Evolutionary conservation across 768 basidiomycete genomes (phyloP).

Genomic region (Amanita rubescens): DNA sequence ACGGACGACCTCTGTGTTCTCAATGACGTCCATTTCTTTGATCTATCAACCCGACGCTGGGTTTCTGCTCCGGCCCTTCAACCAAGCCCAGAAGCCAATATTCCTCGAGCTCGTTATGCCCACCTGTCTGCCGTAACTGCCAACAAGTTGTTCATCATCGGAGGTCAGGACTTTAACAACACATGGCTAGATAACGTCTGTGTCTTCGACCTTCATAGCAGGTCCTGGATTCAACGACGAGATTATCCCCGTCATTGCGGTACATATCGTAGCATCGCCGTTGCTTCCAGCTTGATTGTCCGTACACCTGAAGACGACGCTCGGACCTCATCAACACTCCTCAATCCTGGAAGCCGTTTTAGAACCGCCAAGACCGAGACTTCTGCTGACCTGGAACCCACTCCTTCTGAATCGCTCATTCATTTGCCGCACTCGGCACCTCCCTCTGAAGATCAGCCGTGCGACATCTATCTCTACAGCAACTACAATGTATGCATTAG

Average conservation of each 20-base stretch:
- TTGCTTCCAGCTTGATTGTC: conserved; percentile 62
- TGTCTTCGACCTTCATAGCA: conserved; percentile 71
- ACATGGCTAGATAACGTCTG: conserved; percentile 92
- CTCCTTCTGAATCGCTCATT: conserved; percentile 49
- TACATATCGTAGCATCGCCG: conserved; percentile 90
- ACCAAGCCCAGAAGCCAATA: conserved; percentile 36
- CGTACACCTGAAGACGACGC: conserved; percentile 62
- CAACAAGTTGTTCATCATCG: conserved; percentile 83
- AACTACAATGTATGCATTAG: conserved; percentile 78
- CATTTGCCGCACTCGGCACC: conserved; percentile 73
- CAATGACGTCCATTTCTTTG: conserved; percentile 87
- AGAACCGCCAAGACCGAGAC: conserved; percentile 32
- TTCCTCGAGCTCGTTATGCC: conserved; percentile 87
- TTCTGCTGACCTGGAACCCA: conserved; percentile 38
- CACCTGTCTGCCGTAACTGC: conserved; percentile 86
- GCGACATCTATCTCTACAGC: conserved; percentile 87
- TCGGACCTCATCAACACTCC: conserved; percentile 36
- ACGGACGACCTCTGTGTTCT: conserved; percentile 86
- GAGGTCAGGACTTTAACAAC: conserved; percentile 91
- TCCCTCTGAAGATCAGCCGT: conserved; percentile 68
- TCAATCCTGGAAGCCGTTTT: conserved; percentile 54
- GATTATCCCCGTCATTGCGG: conserved; percentile 92
- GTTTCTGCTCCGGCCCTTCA: conserved; percentile 32
- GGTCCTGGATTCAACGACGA: conserved; percentile 73
- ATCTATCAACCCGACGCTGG: conserved; percentile 68